Base-by-base conservation (phyloP, 139 green algal species). In the Trebouxia sp. region DNA sequence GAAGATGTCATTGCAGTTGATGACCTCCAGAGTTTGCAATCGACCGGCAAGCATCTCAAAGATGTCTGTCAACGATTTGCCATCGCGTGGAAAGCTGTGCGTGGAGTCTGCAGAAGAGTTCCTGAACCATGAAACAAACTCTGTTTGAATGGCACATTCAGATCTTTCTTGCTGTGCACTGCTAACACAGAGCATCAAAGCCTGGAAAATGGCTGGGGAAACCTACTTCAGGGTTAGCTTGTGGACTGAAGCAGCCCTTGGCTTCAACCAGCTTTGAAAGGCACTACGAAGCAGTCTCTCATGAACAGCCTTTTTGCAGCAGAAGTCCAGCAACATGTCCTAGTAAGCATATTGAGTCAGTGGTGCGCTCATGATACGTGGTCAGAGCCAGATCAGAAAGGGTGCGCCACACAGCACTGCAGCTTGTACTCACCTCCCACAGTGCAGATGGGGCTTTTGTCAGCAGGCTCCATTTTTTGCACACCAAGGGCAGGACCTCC, bases 1-100 rank as follows among this genome's bases (percentile, higher is more conserved):
- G 41, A 51, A 77, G 6, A 77, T 53, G 43, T 53, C 69, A 37
- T 77, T 77, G 39, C 69, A 77, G 69, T 77, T 53, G 8, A 37
- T 41, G 6, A 77, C 43, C 24, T 56, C 15, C 69, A 77, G 41
- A 17, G 15, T 41, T 22, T n/a, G 35, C 41, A 77, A 41, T 11
- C 69, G 26, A 12, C 12, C 14, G 26, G 22, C n/a, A 35, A 77
- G 39, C n/a, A 22, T 8, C 4, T 15, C 26, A 22, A 77, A 77
- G 4, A 77, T 14, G 41, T 77, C 30, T 38, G n/a, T 22, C 8
- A 77, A 41, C 20, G 41, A 30, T 17, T 56, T 37, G 26, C 69
- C 69, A 26, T 77, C 42, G 10, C 26, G 41, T 6, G 69, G 7
- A 55, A 77, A 77, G 69, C 41, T 77, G n/a, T 77, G 69, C 5